Base-by-base conservation (phyloP, 345 rosid species). In the Moricandia moricandioides region DNA sequence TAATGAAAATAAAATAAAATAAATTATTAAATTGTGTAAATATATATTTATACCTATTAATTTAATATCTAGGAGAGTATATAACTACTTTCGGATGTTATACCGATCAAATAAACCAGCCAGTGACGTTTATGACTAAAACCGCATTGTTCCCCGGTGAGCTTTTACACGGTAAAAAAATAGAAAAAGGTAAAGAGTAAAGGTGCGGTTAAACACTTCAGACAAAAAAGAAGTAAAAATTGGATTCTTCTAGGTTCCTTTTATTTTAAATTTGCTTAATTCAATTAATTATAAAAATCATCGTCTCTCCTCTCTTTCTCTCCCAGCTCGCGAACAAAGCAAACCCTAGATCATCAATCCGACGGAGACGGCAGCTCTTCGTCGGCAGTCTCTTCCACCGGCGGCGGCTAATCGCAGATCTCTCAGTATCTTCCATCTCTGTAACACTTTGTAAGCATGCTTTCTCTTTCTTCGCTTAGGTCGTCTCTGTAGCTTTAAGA, bases 311-410 rank as follows among this genome's bases (percentile, higher is more conserved):
- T 21, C n/a, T 17, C 4, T 49, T 49, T 7, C 55, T 49, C 24
- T 59, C 59, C 12, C 33, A 77, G 37, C 54, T 77, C 76, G 80
- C 35, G 67, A 77, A 65, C 72, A 58, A 58, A 65, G 72, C 52
- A 58, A 77, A 71, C 81, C 81, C 81, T 71, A 78, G 81, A 78
- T 78, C 62, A 71, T 71, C 72, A 27, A 78, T 58, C 60, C 55
- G 67, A 58, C 54, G 75, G 57, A 71, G 72, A 78, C 76, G 63
- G 63, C 63, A 71, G 49, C 76, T 65, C 72, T 59, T 65, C 76
- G 72, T 78, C 77, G 77, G 67, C 30, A 11, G 49, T 49, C 21
- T 7, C 31, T 49, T 65, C 47, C 31, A 45, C 68, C 76, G 62
- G 4, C 68, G 62, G 10, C 34, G 72, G 11, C 2, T 6, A 65